phyloP scores from a whole-genome alignment of 2,329 filamentous ascomycete species.

The Amauroascus verrucosus region DNA sequence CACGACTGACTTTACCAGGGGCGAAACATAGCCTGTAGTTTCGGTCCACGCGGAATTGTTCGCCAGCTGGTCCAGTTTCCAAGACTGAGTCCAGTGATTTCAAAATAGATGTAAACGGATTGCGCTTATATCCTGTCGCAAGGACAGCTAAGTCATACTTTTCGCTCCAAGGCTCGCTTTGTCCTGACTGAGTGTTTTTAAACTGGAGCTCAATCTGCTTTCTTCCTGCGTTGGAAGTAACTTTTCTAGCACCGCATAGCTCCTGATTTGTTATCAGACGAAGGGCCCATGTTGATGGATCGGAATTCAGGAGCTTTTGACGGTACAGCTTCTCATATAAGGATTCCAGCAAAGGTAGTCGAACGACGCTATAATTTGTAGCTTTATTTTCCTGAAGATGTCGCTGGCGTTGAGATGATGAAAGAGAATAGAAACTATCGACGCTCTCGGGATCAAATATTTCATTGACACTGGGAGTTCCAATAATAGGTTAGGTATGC shows the following conservation, averaged over 20 bases:
- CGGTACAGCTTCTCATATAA: slow-evolving; percentile 83
- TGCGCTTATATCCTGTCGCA: slow-evolving; percentile 75
- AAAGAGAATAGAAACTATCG: slow-evolving; percentile 61
- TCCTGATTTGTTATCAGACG: slow-evolving; percentile 62
- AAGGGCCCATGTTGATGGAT: slow-evolving; percentile 69
- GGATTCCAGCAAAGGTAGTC: slow-evolving; percentile 78
- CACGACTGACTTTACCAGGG: slow-evolving; percentile 54
- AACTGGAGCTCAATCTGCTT: slow-evolving; percentile 14
- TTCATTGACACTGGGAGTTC: slow-evolving; percentile 63
- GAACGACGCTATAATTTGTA: slow-evolving; percentile 92
- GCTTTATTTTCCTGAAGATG: slow-evolving; percentile 60
- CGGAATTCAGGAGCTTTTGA: slow-evolving; percentile 60
- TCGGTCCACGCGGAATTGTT: slow-evolving; percentile 50
- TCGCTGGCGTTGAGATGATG: slow-evolving; percentile 51
- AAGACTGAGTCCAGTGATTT: slow-evolving; percentile 25
- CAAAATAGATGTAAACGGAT: slow-evolving; percentile 69
- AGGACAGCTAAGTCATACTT: slow-evolving; percentile 75
- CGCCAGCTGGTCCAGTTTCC: slow-evolving; percentile 4
- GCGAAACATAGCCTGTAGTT: slow-evolving; percentile 71
- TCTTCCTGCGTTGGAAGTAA: slow-evolving; percentile 35
- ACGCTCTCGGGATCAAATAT: slow-evolving; percentile 87
- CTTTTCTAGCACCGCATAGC: slow-evolving; percentile 51
- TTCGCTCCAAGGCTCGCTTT: slow-evolving; percentile 14
- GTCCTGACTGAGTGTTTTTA: slow-evolving; percentile 9
- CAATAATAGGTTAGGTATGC: neutral